Evolutionary conservation across 129 eudicot species (phyloP).

Genomic region (Scalesia atractyloides): DNA sequence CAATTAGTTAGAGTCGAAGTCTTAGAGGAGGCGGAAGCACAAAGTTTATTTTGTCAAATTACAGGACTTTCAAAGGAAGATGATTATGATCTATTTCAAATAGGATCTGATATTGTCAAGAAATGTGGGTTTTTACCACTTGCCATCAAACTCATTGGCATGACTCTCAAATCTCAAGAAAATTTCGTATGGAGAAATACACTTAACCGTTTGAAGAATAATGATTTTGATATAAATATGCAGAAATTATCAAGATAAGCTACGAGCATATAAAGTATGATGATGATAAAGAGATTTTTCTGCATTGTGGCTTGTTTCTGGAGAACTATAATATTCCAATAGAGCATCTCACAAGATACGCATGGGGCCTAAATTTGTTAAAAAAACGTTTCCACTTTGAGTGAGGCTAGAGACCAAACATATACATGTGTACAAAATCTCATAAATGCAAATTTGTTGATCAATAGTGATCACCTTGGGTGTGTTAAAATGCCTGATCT

Average conservation of each 20-base stretch:
- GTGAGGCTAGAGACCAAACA: slow-evolving; percentile 8
- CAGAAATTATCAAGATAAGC: slow-evolving; percentile 6
- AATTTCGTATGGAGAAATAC: neutral
- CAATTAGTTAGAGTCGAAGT: neutral
- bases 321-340: neutral
- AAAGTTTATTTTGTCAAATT: slow-evolving; percentile 5
- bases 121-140: slow-evolving; percentile 20
- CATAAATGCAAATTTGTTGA: slow-evolving; percentile 16
- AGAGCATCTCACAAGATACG: slow-evolving; percentile 12
- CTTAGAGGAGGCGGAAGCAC: slow-evolving; percentile 16
- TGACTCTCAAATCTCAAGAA: neutral
- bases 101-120: slow-evolving; percentile 11
- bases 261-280: neutral
- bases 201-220: neutral
- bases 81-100: neutral
- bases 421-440: neutral
- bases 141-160: slow-evolving; percentile 24
- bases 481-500: slow-evolving; percentile 22
- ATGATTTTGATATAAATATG: neutral
- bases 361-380: slow-evolving; percentile 14
- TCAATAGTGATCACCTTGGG: neutral
- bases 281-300: slow-evolving; percentile 11
- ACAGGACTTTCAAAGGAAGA: neutral
- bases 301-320: slow-evolving; percentile 7
- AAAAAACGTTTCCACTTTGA: neutral